Evolutionary conservation across 176 grass and related monocot species (phyloP), one percentile per base, ranked within the genome.

Genomic region (Saccharum spontaneum): DNA sequence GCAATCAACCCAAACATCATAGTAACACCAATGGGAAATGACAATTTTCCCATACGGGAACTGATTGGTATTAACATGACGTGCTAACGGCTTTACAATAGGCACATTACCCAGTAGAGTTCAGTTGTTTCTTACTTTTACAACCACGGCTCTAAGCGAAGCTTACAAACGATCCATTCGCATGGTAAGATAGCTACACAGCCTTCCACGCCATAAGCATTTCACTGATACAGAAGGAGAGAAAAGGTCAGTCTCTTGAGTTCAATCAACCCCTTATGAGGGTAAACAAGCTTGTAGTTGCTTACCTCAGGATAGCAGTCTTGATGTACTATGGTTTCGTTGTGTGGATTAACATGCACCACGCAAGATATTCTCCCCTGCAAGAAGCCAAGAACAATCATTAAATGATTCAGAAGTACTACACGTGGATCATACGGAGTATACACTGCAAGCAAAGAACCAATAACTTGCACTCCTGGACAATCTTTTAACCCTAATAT

Each of bases 251-350:
- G 81, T 14, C 49, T 71, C 61, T 18, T 84, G 39, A 41, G 26
- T 22, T 71, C 33, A 45, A 3, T 23, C 63, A 75, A 12, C 23
- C 7, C 30, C 8, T 80, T 44, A 2, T 7, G 4, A 14, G n/a
- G 4, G 60, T 69, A 62, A 72, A 64, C 39, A 71, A 65, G 62
- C 16, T 52, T 10, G 14, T 18, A 71, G 22, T 72, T 89, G 3
- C 49, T 87, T 85, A 90, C 87, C 85, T 78, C 85, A 0, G 88
- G 91, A 79, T 90, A 93, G 85, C 91, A 93, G 82, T 93, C 91
- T 44, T 93, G 91, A 68, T 82, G 81, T 63, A 90, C 37, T 1
- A 93, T 90, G 40, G 88, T 90, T 86, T 90, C 48, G 71, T 90
- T 52, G 43, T 82, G 82, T 63, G 91, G 88, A 31, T 90, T 93